Percentiles rank a stretch among this genome's conserved stretches.
Conservation (phyloP, 352 stramenopile genomes). For the Poterioochromonas sp. region DNA sequence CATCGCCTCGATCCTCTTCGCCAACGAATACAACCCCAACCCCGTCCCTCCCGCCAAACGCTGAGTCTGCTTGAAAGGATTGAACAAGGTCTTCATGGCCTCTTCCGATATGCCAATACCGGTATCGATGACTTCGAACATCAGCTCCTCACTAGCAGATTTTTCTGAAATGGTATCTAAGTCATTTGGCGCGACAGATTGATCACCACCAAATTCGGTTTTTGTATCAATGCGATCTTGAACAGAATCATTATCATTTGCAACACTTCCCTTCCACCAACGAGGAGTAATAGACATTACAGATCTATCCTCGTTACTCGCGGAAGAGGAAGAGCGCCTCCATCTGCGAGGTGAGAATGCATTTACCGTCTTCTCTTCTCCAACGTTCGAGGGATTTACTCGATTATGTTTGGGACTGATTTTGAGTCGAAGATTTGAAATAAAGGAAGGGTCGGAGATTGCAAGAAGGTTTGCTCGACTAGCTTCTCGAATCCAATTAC, state of each 20-base stretch:
- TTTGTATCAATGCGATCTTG: background rate
- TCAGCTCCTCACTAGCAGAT: background rate
- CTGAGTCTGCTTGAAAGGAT: slow-evolving; percentile 3
- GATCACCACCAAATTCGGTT: background rate
- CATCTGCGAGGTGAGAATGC: no score
- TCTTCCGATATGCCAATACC: slow-evolving; percentile 3
- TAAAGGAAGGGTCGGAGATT: no score
- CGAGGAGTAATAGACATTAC: background rate
- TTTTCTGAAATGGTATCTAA: background rate
- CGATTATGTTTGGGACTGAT: no score
- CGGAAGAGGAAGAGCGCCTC: background rate
- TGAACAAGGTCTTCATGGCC: slow-evolving; percentile 18
- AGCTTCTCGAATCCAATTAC: background rate
- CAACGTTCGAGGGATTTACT: no score
- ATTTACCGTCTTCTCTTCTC: no score
- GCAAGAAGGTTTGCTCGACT: no score
- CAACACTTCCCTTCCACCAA: background rate
- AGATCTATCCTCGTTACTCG: background rate
- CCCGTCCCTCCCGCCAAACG: background rate
- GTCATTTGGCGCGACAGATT: background rate
- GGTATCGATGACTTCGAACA: slow-evolving; percentile 20
- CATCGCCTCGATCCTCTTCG: background rate
- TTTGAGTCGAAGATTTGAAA: no score
- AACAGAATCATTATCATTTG: background rate
- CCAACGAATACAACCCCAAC: background rate